Base-by-base conservation (phyloP, 306 rosid species). In the Abrus precatorius region DNA sequence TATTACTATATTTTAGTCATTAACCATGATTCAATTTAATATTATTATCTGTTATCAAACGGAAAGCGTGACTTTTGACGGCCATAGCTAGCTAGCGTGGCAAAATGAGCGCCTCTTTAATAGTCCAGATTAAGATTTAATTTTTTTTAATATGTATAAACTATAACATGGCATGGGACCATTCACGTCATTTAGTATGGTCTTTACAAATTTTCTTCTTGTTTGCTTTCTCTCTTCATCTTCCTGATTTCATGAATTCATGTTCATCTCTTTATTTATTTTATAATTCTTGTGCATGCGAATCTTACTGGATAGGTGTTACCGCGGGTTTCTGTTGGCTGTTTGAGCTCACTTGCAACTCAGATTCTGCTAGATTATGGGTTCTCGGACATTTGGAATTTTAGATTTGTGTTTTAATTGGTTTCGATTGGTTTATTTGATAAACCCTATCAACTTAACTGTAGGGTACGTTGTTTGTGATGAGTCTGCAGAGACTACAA, bases 41-140 rank as follows among this genome's bases (percentile, higher is more conserved):
- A 81, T 43, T 74, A 44, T 63, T 80, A 48, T 63, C 10, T 27
- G 62, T 80, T 73, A 47, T 64, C 76, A 78, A 75, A 83, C 72
- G 43, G 69, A 61, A 77, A 79, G 90, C 91, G 92, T 86, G 85
- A 60, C 85, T 90, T 90, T 86, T 84, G 55, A 88, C 86, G 91
- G 53, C 28, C 72, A 0, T 20, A 20, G 20, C 29, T 5, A 50
- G 4, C 72, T 69, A 29, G 48, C 61, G 60, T 38, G 27, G 50
- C 65, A 65, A 72, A 82, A 74, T 54, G 69, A 81, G 57, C 70
- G 53, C 57, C 66, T 75, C 78, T 76, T 83, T 50, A 81, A 79
- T 80, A 36, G 86, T 83, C 81, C 88, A 72, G 79, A 86, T 83
- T 86, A 53, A 77, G 86, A 81, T 69, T 78, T 71, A 56, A 78